Percentiles rank a stretch among this genome's conserved stretches.
Conservation (phyloP, 2,329 filamentous ascomycete species). For the Pyricularia sp. region DNA sequence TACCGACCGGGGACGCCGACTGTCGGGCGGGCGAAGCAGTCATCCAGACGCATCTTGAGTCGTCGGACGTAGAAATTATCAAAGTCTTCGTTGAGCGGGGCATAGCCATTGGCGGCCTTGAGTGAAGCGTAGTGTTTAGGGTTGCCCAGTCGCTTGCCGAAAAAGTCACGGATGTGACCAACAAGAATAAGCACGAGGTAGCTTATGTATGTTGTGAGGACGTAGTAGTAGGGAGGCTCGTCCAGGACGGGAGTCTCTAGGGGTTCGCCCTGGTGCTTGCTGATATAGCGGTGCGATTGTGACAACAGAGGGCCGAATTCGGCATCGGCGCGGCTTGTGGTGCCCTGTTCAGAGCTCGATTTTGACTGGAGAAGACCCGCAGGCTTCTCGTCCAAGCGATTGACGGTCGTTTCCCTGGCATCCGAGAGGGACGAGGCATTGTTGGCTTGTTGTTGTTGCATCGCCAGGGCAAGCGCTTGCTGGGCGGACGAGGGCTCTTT, state of each 20-base stretch:
- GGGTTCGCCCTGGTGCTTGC: slow-evolving; percentile 72
- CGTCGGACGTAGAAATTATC: slow-evolving; percentile 96
- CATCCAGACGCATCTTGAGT: slow-evolving; percentile 89
- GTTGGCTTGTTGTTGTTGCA: slow-evolving; percentile 32
- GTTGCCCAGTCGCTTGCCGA: slow-evolving; percentile 88
- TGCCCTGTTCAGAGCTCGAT: not conserved
- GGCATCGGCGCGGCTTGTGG: slow-evolving; percentile 58
- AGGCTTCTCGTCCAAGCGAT: slow-evolving; percentile 24
- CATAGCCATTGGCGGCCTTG: slow-evolving; percentile 78
- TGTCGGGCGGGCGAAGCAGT: slow-evolving; percentile 88
- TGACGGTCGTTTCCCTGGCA: slow-evolving; percentile 66
- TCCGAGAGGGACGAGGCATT: slow-evolving; percentile 64
- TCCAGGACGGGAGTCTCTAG: slow-evolving; percentile 83
- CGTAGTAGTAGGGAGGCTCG: slow-evolving; percentile 92
- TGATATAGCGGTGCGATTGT: slow-evolving; percentile 77
- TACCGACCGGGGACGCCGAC: slow-evolving; percentile 90
- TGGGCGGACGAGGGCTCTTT: slow-evolving; percentile 58
- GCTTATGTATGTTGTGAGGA: slow-evolving; percentile 96
- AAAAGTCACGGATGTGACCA: slow-evolving; percentile 93
- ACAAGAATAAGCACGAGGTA: slow-evolving; percentile 94
- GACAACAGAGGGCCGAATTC: slow-evolving; percentile 85
- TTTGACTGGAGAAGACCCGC: slow-evolving; percentile 67
- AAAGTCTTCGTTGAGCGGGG: slow-evolving; percentile 93
- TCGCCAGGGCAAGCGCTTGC: slow-evolving; percentile 40
- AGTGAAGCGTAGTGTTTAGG: slow-evolving; percentile 75